A percentile compares a stretch with the other conserved stretches of the same genome.
phyloP scores from a whole-genome alignment of 192 early-diverging fungal genomes.

The Powellomyces hirtus region DNA sequence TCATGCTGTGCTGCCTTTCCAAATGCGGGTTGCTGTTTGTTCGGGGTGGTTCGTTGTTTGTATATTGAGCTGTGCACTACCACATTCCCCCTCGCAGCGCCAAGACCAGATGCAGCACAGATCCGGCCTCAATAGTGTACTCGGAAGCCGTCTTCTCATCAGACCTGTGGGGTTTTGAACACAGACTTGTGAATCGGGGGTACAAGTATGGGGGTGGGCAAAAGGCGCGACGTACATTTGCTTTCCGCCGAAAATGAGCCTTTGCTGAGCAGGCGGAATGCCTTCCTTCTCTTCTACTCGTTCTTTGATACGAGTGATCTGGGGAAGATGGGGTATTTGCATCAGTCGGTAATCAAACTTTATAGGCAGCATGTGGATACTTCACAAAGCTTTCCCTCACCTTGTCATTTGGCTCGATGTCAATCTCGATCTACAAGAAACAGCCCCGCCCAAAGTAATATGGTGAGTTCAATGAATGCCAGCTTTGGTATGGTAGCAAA shows the following conservation, averaged over 20 bases:
- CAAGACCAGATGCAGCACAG: constrained; percentile 89
- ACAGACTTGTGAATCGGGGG: neutral
- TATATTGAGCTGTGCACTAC: too few species aligned
- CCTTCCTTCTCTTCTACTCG: constrained; percentile 95
- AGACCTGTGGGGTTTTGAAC: too few species aligned
- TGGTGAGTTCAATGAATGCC: too few species aligned
- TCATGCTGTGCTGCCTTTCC: too few species aligned
- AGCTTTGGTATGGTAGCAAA: too few species aligned
- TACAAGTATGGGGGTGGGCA: too few species aligned
- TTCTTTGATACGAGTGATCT: constrained; percentile 87
- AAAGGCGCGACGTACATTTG: constrained; percentile 68
- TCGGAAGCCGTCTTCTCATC: constrained; percentile 74
- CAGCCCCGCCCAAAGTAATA: too few species aligned
- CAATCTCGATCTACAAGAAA: constrained; percentile 76
- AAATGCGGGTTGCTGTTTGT: too few species aligned
- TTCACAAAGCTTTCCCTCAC: constrained; percentile 25
- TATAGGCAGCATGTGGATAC: neutral
- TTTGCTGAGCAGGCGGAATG: constrained; percentile 94
- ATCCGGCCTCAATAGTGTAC: constrained; percentile 72
- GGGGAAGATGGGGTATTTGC: neutral
- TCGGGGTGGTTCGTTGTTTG: too few species aligned
- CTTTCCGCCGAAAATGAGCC: constrained; percentile 91
- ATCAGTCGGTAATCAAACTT: too few species aligned
- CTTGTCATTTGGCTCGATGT: constrained; percentile 77
- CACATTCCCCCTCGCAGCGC: constrained; percentile 88